Conservation (phyloP, 352 stramenopile species). For the Phytophthora sojae region DNA sequence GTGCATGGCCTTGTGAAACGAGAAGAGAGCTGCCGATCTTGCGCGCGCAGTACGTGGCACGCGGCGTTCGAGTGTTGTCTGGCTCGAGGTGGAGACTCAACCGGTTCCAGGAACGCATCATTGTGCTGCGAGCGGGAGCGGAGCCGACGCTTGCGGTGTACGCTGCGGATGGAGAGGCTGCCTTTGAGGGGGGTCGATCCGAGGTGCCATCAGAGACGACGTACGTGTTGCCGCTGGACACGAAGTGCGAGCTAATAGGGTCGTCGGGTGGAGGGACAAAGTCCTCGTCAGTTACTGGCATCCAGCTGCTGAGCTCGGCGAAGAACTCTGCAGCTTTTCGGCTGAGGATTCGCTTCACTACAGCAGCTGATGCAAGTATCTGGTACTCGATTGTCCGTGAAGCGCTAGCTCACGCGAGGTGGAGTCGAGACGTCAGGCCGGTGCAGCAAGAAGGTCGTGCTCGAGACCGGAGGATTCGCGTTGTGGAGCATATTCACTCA, state of each 20-base stretch:
- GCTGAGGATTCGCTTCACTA: slow-evolving; percentile 59
- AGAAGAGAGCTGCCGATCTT: slow-evolving; percentile 51
- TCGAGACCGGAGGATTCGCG: slow-evolving; percentile 6
- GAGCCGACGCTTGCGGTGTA: slow-evolving; percentile 43
- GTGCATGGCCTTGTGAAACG: background rate
- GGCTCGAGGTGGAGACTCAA: slow-evolving; percentile 59
- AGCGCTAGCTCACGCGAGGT: slow-evolving; percentile 47
- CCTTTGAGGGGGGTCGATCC: slow-evolving; percentile 4
- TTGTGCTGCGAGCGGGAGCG: slow-evolving; percentile 48
- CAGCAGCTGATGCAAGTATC: slow-evolving; percentile 55
- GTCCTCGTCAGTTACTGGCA: background rate
- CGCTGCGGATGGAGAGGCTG: background rate
- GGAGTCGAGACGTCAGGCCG: slow-evolving; percentile 40
- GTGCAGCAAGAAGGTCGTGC: background rate
- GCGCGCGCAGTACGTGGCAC: slow-evolving; percentile 57
- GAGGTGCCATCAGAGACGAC: slow-evolving; percentile 24
- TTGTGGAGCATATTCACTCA: slow-evolving; percentile 18
- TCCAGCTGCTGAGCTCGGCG: slow-evolving; percentile 50
- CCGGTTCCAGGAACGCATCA: slow-evolving; percentile 48
- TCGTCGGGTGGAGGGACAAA: background rate
- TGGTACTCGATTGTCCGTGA: slow-evolving; percentile 55
- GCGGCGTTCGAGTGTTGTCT: slow-evolving; percentile 50
- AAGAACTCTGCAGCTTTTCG: slow-evolving; percentile 35
- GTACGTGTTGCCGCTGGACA: slow-evolving; percentile 37
- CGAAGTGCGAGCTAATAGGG: slow-evolving; percentile 33